phyloP scores from a whole-genome alignment of 148 eudicot genomes.

The Persicaria tinctoria region DNA sequence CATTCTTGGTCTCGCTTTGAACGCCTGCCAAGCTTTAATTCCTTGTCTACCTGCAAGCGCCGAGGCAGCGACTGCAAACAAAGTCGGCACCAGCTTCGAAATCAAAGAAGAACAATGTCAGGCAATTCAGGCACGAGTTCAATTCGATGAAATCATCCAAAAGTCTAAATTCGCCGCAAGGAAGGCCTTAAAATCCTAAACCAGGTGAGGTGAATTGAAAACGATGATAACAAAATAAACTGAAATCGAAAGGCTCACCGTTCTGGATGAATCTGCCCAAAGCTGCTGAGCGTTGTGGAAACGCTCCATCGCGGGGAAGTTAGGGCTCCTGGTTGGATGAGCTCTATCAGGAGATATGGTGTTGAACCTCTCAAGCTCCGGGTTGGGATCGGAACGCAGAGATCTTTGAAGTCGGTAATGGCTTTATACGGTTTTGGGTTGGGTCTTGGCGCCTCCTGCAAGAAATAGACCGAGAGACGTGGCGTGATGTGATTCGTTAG shows the following conservation, averaged over 20 bases:
- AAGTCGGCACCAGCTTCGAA: neutral
- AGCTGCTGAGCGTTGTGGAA: neutral
- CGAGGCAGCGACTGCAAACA: constrained; percentile 45
- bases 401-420: neutral
- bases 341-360: neutral
- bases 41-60: constrained; percentile 69
- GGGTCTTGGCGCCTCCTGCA: neutral
- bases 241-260: neutral
- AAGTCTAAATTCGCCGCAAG: neutral
- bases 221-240: neutral
- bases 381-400: too few relatives aligned
- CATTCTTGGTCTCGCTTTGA: constrained; percentile 41
- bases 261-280: neutral
- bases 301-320: too few relatives aligned
- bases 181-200: neutral
- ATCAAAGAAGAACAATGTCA: neutral
- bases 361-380: neutral
- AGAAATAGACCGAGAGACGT: neutral
- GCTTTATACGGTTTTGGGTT: neutral
- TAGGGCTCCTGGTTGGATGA: too few relatives aligned
- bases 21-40: constrained; percentile 78
- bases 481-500: too few relatives aligned
- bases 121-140: neutral
- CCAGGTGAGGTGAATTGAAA: neutral
- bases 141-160: neutral